These are phyloP conservation scores for Candida takata DNA, from an alignment of 805 yeast species.

Conservation along the genomic window DNA sequence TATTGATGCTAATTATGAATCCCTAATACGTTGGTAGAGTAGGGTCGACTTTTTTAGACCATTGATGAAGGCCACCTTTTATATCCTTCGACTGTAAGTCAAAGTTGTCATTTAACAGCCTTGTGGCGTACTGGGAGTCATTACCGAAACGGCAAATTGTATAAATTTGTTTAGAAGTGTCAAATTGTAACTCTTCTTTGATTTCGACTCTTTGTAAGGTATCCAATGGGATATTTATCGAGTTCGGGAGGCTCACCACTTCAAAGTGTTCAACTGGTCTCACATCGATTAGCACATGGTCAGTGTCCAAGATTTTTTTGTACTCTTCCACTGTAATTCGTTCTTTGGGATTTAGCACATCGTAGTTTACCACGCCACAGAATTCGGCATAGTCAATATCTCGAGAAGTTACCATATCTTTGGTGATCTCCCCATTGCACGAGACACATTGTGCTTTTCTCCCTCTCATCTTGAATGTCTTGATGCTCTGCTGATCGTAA, in stretches of 20 bases:
- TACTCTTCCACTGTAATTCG: slow-evolving; percentile 42
- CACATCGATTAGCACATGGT: slow-evolving; percentile 57
- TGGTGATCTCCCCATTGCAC: slow-evolving; percentile 50
- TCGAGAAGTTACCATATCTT: slow-evolving; percentile 37
- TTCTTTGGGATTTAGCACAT: slow-evolving; percentile 36
- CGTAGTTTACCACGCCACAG: slow-evolving; percentile 56
- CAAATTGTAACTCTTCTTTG: slow-evolving; percentile 24
- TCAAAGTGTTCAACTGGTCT: slow-evolving; percentile 72
- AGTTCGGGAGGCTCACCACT: slow-evolving; percentile 51
- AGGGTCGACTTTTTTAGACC: slow-evolving; percentile 57
- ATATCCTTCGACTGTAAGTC: slow-evolving; percentile 56
- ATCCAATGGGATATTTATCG: slow-evolving; percentile 60
- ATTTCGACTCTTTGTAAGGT: slow-evolving; percentile 31
- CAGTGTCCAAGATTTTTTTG: slow-evolving; percentile 10
- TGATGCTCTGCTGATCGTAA: slow-evolving; percentile 54
- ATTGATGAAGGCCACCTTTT: slow-evolving; percentile 67
- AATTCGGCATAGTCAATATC: slow-evolving; percentile 59
- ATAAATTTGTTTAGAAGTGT: slow-evolving; percentile 32
- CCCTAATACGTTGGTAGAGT: slow-evolving; percentile 58
- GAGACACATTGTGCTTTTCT: slow-evolving; percentile 52
- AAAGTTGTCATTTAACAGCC: slow-evolving; percentile 42
- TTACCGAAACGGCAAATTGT: slow-evolving; percentile 86
- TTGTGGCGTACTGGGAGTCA: slow-evolving; percentile 78
- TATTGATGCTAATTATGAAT: too few relatives aligned
- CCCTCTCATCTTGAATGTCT: slow-evolving; percentile 76